Conservation (phyloP, 2,329 filamentous ascomycete species). For the Fusarium sp. region DNA sequence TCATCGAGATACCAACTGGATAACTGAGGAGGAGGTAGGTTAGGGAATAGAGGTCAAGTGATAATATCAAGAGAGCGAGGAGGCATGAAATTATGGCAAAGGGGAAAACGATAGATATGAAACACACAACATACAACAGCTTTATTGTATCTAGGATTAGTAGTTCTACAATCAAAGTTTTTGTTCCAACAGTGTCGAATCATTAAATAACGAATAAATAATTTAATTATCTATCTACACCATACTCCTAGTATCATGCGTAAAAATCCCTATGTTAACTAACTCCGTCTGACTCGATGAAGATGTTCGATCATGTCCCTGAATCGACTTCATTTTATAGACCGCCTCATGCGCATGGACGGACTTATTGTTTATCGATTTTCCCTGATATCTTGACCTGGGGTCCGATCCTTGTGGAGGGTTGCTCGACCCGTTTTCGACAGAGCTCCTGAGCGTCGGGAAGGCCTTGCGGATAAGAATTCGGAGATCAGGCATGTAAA, state of each 20-base stretch:
- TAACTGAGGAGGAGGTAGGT: too few species aligned
- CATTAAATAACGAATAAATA: too few species aligned
- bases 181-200: too few species aligned
- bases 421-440: neutral
- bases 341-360: neutral
- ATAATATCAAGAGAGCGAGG: too few species aligned
- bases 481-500: constrained; percentile 6
- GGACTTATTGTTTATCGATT: neutral
- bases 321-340: neutral
- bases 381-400: neutral
- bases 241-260: neutral
- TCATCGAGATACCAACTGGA: too few species aligned
- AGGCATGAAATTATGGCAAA: too few species aligned
- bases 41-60: too few species aligned
- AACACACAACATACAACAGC: too few species aligned
- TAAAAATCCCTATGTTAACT: neutral
- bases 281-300: neutral
- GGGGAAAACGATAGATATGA: too few species aligned
- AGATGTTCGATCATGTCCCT: neutral
- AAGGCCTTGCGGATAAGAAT: neutral
- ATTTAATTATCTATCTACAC: neutral
- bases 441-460: neutral
- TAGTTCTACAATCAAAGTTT: too few species aligned
- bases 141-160: too few species aligned
- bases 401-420: neutral